Evolutionary conservation across 139 green algal species (phyloP), one percentile per base, ranked within the genome.

Genomic region (Helicosporidium sp.): DNA sequence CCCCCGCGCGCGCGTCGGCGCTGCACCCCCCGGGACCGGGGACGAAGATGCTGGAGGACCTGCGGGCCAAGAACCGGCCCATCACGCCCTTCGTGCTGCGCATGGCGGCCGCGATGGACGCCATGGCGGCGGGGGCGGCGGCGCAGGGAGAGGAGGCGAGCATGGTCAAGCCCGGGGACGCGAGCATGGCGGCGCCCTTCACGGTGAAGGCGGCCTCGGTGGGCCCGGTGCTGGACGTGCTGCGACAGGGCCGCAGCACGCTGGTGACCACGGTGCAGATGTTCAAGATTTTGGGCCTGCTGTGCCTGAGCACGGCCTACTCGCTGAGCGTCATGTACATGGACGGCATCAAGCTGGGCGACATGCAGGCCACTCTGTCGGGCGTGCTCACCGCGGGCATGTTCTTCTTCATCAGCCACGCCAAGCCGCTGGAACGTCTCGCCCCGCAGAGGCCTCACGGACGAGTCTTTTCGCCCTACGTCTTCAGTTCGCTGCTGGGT

Each of bases 241-340:
- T 95, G 24, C 79, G 78, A 63, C 85, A 93, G 71, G 84, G 84
- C 20, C 69, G 82, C 43, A 79, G 71, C 69, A 93, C 85, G 19
- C 65, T 95, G 42, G 82, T 94, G n/a, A 86, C 80, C 7, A 83
- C 73, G 6, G 40, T 62, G 18, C 83, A 97, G 79, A 97, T 97
- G 88, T 97, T 97, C 72, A 97, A 97, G 71, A 95, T 97, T 64
- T 70, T 97, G 60, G 88, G 88, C 13, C 73, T 96, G 43, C 75
- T 94, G 52, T 95, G 80, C 68, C 78, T 97, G 2, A 78, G 69
- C 43, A 87, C 71, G 7, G 88, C 88, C 22, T 97, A 93, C 66
- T 69, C 74, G 13, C 66, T 97, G 12, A 77, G 52, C 7, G 87
- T 97, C 41, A 74, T 93, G 65, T 93, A 93, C 65, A 62, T 97